Conservation (phyloP, 176 grass and related monocot genomes). For the Areca catechu region DNA sequence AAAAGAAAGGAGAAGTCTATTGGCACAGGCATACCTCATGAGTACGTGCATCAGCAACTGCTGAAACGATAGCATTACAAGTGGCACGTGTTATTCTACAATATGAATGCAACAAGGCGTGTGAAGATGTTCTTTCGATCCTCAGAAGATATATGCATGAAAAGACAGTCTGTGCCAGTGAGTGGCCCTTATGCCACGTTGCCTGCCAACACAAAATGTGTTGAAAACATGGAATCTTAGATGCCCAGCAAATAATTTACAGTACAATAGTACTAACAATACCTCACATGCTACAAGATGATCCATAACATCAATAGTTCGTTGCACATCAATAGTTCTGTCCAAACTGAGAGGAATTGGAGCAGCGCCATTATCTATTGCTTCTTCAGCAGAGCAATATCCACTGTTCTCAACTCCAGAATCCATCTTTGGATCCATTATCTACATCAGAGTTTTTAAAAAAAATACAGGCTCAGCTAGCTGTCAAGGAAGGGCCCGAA, state of each 20-base stretch:
- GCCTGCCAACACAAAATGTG: slow-evolving; percentile 33
- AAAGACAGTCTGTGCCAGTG: slow-evolving; percentile 87
- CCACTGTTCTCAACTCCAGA: slow-evolving; percentile 68
- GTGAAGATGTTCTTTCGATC: slow-evolving; percentile 85
- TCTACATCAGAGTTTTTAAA: slow-evolving; percentile 29
- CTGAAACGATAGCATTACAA: slow-evolving; percentile 70
- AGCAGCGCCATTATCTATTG: slow-evolving; percentile 77
- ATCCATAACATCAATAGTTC: slow-evolving; percentile 79
- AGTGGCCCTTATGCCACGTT: slow-evolving; percentile 93
- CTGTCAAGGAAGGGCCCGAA: no score
- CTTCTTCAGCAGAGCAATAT: slow-evolving; percentile 81
- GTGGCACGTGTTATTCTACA: slow-evolving; percentile 81
- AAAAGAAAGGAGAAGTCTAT: neutral
- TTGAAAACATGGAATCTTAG: neutral
- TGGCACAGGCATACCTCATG: slow-evolving; percentile 57
- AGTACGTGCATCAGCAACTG: slow-evolving; percentile 71
- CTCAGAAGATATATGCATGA: slow-evolving; percentile 91
- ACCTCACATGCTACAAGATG: slow-evolving; percentile 99
- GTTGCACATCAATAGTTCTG: slow-evolving; percentile 62
- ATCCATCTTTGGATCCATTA: slow-evolving; percentile 99
- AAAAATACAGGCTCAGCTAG: no score
- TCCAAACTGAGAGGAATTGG: slow-evolving; percentile 85
- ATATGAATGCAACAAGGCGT: slow-evolving; percentile 81
- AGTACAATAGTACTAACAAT: neutral
- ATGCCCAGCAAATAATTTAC: no score